Evolutionary conservation across 768 basidiomycete species (phyloP).

Genomic region (Leccinum imitatum): DNA sequence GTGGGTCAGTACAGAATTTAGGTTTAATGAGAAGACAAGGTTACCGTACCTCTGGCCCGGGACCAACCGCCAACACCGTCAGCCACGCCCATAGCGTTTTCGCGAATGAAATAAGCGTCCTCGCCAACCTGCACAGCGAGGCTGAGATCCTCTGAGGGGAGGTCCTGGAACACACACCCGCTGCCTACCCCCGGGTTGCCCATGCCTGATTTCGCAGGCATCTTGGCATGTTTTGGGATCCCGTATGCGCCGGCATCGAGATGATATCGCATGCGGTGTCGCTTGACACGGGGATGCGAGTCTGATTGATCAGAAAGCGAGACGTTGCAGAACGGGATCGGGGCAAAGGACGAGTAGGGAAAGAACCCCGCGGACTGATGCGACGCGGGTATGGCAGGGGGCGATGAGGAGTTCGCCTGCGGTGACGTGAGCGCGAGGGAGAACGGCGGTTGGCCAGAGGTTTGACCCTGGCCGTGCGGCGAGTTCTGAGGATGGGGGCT

Average conservation of each 20-base stretch:
- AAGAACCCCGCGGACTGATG: constrained; percentile 37
- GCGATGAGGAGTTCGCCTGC: constrained; percentile 35
- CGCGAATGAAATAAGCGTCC: constrained; percentile 82
- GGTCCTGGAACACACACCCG: constrained; percentile 31
- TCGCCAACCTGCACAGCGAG: constrained; percentile 85
- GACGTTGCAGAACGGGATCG: constrained; percentile 29
- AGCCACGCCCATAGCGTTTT: constrained; percentile 90
- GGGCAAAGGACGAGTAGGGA: constrained; percentile 35
- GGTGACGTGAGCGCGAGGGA: constrained; percentile 47
- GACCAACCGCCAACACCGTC: constrained; percentile 97
- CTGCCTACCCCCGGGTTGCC: constrained; percentile 11
- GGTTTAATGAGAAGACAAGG: constrained; percentile 3
- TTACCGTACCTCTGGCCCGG: constrained; percentile 35
- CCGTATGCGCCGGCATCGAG: constrained; percentile 84
- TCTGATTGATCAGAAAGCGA: constrained; percentile 27
- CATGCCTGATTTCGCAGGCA: constrained; percentile 32
- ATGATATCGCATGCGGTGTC: constrained; percentile 40
- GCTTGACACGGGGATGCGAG: constrained; percentile 32
- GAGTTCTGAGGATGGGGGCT: constrained; percentile 32
- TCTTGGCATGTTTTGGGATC: constrained; percentile 60
- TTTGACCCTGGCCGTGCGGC: constrained; percentile 36
- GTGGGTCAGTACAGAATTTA: constrained; percentile 6
- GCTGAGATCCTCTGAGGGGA: constrained; percentile 34
- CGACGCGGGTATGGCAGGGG: constrained; percentile 29
- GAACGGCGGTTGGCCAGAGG: constrained; percentile 35